These are phyloP conservation scores for Coemansia sp. DNA, from an alignment of 192 early-diverging fungal species.

Conservation along the genomic window DNA sequence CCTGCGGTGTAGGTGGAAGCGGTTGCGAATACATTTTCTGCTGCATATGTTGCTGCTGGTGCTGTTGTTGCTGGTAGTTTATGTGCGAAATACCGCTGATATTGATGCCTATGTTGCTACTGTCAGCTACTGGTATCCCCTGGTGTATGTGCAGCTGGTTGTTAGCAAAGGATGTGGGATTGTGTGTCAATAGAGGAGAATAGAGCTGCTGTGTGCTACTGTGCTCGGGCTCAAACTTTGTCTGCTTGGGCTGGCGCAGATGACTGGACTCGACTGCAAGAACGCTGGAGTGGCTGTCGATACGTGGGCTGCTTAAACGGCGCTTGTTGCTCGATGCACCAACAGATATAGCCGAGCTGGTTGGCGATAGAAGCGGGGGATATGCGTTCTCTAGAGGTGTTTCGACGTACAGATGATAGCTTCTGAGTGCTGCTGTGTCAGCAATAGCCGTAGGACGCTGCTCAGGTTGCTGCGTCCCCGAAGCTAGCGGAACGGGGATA, in stretches of 20 bases:
- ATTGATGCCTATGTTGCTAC: slow-evolving; percentile 4
- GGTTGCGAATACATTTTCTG: slow-evolving; percentile 8
- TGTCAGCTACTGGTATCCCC: slow-evolving; percentile 6
- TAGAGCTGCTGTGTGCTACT: neutral
- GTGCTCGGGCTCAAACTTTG: slow-evolving; percentile 5
- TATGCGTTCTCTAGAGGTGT: slow-evolving; percentile 38
- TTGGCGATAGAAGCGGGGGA: slow-evolving; percentile 23
- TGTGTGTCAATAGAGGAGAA: slow-evolving; percentile 10
- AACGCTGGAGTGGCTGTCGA: neutral
- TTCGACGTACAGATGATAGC: slow-evolving; percentile 49
- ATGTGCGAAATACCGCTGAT: slow-evolving; percentile 4
- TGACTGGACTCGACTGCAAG: slow-evolving; percentile 2
- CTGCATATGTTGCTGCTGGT: slow-evolving; percentile 2
- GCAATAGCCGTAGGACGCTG: slow-evolving; percentile 14
- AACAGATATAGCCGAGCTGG: slow-evolving; percentile 8
- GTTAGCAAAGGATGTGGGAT: slow-evolving; percentile 5
- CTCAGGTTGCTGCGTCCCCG: neutral
- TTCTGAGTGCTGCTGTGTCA: slow-evolving; percentile 28
- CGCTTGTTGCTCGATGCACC: slow-evolving; percentile 25
- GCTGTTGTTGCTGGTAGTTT: neutral
- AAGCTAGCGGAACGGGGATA: neutral
- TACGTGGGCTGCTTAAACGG: slow-evolving; percentile 39
- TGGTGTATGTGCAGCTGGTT: slow-evolving; percentile 1
- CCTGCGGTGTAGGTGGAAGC: slow-evolving; percentile 9
- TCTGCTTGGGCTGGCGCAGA: slow-evolving; percentile 31